Base-by-base conservation (phyloP, 2,329 filamentous ascomycete species). In the Trichoderma harzianum region DNA sequence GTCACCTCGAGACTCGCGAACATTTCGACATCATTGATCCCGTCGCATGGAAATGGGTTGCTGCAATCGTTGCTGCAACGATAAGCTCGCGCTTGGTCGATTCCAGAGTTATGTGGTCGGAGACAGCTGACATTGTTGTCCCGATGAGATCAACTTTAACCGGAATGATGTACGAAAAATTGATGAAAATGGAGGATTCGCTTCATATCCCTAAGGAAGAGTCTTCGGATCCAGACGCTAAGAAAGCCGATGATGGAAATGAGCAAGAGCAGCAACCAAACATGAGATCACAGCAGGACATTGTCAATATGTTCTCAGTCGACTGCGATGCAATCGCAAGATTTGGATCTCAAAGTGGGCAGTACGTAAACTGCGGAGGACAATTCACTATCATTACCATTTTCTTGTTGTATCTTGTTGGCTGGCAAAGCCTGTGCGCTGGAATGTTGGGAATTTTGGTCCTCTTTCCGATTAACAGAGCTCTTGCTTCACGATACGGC, bases 281-380 rank as follows among this genome's bases (percentile, higher is more conserved):
- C 26, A 32, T 43, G 28, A 60, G 55, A 14, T 69, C 66, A 5
- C 66, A 69, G 55, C 66, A 69, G 16, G 66, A 69, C 16, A 69
- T 69, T 10, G 66, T 69, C 66, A 69, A 69, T 4, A 69, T 69
- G 66, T 69, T 69, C 21, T 69, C 66, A 7, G 66, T 69, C 36
- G 66, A 69, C 26, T 69, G 66, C 26, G 66, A 60, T 21, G 66
- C 66, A 10, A 69, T 69, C 28, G 66, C 66, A n/a, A 69, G 66
- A 34, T 69, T 69, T 26, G 66, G 66, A n/a, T 32, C 66, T 3
- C 66, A 69, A 12, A 69, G 66, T 21, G 55, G 26, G 28, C 66
- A 69, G 7, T 69, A 69, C n/a, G 36, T 69, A 11, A 69, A 69
- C 36, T 69, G 66, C 5, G 66, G 53, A 34, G 66, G 66, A 12